Percentiles rank a stretch among this genome's conserved stretches.
phyloP scores from a whole-genome alignment of 2,329 filamentous ascomycete species.

The Boeremia lycopersici region DNA sequence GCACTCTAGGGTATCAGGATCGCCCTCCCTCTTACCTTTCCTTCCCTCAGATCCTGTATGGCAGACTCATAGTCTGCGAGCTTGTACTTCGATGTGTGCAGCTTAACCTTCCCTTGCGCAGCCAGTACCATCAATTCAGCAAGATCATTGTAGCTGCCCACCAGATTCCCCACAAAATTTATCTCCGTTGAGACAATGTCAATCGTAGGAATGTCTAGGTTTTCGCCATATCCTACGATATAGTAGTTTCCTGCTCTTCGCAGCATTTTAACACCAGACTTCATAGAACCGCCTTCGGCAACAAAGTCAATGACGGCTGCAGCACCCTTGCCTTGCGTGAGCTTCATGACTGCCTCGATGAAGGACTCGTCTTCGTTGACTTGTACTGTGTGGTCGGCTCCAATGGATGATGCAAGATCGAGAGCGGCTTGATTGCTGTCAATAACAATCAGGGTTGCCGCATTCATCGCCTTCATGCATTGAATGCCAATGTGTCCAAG shows the following conservation, averaged over 20 bases:
- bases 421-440: conserved; percentile 8
- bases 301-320: conserved; percentile 7
- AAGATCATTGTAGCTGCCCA: conserved; percentile 11
- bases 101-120: conserved; percentile 8
- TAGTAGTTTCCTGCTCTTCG: conserved; percentile 9
- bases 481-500: conserved; percentile 10
- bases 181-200: conserved; percentile 9
- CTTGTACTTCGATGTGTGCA: conserved; percentile 10
- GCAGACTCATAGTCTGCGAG: conserved; percentile 5
- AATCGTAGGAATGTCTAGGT: conserved; percentile 8
- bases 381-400: conserved; percentile 3
- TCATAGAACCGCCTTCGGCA: conserved; percentile 8
- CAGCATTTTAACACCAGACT: conserved; percentile 8
- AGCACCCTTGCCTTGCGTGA: conserved; percentile 4
- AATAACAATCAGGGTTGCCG: conserved; percentile 4
- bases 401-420: conserved; percentile 6
- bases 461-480: conserved; percentile 11
- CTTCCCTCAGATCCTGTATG: conserved; percentile 7
- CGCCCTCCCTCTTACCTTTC: background rate
- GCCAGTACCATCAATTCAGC: conserved; percentile 9
- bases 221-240: conserved; percentile 7
- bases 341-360: background rate
- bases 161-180: conserved; percentile 7
- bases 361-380: background rate
- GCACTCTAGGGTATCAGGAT: background rate